Evolutionary conservation across 139 green algal genomes (phyloP).

Genomic region (Ettlia oleoabundans): DNA sequence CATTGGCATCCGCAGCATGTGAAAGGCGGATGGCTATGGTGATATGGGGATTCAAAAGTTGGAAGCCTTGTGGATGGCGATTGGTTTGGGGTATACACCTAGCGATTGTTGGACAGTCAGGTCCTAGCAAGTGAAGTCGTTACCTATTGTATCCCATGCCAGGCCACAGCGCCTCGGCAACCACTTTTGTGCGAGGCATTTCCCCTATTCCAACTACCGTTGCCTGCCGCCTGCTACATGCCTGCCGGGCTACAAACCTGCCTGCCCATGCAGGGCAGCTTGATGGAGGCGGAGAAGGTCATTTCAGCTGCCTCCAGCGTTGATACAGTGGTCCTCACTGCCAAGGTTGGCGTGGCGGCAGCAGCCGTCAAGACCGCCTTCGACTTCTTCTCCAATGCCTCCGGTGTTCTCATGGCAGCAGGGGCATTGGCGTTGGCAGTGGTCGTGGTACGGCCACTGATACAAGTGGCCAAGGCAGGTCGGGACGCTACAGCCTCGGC

Average conservation of each 20-base stretch:
- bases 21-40: background rate
- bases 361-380: constrained; percentile 6
- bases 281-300: constrained; percentile 6
- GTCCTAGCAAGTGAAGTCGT: too few relatives aligned
- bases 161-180: too few relatives aligned
- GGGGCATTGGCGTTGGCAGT: background rate
- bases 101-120: too few relatives aligned
- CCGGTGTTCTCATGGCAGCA: background rate
- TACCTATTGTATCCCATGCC: too few relatives aligned
- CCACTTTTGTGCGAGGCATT: background rate
- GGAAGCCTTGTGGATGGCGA: too few relatives aligned
- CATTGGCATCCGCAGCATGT: too few relatives aligned
- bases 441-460: background rate
- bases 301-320: constrained; percentile 1
- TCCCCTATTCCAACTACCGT: too few relatives aligned
- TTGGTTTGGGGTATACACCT: too few relatives aligned
- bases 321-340: constrained; percentile 14
- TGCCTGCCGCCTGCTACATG: background rate
- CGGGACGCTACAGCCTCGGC: background rate
- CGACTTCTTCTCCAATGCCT: background rate
- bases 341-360: constrained; percentile 5
- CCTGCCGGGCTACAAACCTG: background rate
- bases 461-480: background rate
- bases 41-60: background rate
- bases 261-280: background rate